These are phyloP conservation scores for Globisporangium irregulare DNA, from an alignment of 352 stramenopile genomes.

Conservation along the genomic window DNA sequence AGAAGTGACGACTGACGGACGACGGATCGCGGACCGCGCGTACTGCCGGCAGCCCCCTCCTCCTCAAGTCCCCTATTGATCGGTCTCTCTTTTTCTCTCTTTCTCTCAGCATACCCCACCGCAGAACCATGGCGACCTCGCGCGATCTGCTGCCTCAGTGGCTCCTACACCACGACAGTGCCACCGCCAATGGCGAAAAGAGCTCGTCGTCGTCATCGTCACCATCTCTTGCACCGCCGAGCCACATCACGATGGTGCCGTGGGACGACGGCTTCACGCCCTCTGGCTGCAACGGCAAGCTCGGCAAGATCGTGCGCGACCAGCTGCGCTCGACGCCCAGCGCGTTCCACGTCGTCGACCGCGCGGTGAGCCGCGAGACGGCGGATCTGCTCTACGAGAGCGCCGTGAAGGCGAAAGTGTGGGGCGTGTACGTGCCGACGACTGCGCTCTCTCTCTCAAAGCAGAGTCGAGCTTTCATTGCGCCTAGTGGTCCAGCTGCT, in stretches of 20 bases:
- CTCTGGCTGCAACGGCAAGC: conserved; percentile 37
- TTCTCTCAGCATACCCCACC: background rate
- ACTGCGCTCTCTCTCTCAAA: conserved; percentile 19
- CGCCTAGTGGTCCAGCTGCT: background rate
- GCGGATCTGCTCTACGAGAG: conserved; percentile 57
- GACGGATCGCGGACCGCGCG: background rate
- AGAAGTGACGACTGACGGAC: background rate
- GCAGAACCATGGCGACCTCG: background rate
- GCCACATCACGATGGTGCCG: conserved; percentile 18
- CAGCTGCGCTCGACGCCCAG: conserved; percentile 34
- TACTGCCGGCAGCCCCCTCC: background rate
- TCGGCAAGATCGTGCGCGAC: conserved; percentile 43
- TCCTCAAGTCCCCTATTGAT: background rate
- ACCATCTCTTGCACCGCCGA: background rate
- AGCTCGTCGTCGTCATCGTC: background rate
- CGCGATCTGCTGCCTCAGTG: conserved; percentile 12
- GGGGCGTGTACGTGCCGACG: conserved; percentile 60
- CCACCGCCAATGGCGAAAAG: background rate
- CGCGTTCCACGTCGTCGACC: conserved; percentile 41
- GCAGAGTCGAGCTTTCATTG: conserved; percentile 7
- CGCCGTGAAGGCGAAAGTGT: conserved; percentile 53
- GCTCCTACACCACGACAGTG: conserved; percentile 14
- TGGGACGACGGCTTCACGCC: conserved; percentile 70
- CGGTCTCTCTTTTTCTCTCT: too few species aligned
- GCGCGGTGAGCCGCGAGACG: conserved; percentile 38